phyloP scores from a whole-genome alignment of 2,329 filamentous ascomycete genomes.

The Teratosphaeria gauchensis region DNA sequence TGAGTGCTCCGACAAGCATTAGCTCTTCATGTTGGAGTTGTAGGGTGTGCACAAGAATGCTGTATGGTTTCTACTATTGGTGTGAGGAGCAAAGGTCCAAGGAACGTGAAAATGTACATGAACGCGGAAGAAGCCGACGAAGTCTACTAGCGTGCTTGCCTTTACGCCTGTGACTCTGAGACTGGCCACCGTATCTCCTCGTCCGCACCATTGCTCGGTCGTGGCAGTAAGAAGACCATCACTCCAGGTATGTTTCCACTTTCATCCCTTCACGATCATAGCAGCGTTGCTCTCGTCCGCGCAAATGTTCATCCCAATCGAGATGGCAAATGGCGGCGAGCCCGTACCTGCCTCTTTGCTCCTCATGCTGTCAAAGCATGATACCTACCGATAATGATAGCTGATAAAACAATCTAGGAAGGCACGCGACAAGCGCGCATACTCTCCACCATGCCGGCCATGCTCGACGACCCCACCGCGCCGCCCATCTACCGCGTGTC shows the following conservation, averaged over 20 bases:
- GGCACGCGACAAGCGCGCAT: background rate
- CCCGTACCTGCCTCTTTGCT: background rate
- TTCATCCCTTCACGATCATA: background rate
- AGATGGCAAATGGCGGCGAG: background rate
- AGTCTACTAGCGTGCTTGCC: background rate
- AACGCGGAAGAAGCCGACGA: background rate
- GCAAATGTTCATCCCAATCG: background rate
- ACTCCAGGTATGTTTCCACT: background rate
- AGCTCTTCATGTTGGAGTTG: no score
- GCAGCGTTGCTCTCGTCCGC: background rate
- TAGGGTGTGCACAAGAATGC: no score
- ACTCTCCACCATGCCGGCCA: constrained; percentile 55
- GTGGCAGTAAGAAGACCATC: background rate
- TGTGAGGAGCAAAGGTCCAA: no score
- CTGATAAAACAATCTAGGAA: background rate
- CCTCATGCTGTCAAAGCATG: background rate
- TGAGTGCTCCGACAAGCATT: no score
- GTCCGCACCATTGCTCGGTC: background rate
- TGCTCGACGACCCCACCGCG: constrained; percentile 65
- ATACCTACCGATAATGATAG: background rate
- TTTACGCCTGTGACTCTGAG: background rate
- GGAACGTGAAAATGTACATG: no score
- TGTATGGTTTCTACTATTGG: no score
- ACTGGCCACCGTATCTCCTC: background rate
- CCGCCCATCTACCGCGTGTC: constrained; percentile 62